These are phyloP conservation scores for Smithsoniella earleae DNA, from an alignment of 163 green algal species.

Conservation along the genomic window DNA sequence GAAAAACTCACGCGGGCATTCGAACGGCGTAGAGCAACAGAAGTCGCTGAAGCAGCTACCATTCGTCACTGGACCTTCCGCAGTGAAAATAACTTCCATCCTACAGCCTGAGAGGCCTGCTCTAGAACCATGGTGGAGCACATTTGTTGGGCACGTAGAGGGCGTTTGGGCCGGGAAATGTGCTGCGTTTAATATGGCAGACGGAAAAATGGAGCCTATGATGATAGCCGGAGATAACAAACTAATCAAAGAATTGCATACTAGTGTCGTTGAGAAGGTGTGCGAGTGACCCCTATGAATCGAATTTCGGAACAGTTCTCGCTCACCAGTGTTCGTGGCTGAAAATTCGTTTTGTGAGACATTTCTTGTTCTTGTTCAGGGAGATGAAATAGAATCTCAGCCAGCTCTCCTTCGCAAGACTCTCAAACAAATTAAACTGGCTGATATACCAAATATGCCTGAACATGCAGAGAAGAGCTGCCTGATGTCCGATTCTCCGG, in stretches of 20 bases:
- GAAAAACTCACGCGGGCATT: neutral
- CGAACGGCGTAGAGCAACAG: neutral
- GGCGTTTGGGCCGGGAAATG: conserved; percentile 16
- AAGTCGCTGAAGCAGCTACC: neutral
- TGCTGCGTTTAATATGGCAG: conserved; percentile 27
- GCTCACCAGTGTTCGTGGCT: no score
- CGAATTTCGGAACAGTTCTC: no score
- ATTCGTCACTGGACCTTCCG: neutral
- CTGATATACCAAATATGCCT: neutral
- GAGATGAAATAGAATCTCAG: conserved; percentile 1
- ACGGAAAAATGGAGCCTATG: conserved; percentile 11
- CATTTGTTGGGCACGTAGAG: conserved; percentile 2
- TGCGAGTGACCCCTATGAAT: no score
- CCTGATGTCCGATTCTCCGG: neutral
- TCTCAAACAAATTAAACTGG: conserved; percentile 18
- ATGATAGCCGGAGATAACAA: conserved; percentile 15
- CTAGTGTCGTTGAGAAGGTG: conserved; percentile 1
- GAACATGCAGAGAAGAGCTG: conserved; percentile 28
- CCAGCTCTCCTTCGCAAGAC: conserved; percentile 2
- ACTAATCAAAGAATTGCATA: conserved; percentile 3
- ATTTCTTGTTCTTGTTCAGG: no score
- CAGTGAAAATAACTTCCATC: neutral
- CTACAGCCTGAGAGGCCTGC: neutral
- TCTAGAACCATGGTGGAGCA: conserved; percentile 27
- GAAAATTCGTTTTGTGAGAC: no score